Evolutionary conservation across 164 flowering plant genomes (phyloP).

Genomic region (Kalanchoe fedtschenkoi): DNA sequence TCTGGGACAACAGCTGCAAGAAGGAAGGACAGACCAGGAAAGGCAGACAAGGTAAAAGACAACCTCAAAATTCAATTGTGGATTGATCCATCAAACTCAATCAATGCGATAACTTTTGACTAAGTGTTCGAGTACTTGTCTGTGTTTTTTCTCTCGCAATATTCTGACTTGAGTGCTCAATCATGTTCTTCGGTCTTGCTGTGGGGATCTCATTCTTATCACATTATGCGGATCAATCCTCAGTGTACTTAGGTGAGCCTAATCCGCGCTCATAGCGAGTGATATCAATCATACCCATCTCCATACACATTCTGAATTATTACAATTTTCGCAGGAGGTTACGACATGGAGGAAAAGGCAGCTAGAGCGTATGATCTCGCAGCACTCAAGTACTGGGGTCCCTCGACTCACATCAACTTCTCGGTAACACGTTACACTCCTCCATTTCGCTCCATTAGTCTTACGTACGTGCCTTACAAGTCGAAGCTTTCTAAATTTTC

Average conservation of each 20-base stretch:
- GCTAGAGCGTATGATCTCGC: slow-evolving; percentile 92
- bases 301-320: neutral
- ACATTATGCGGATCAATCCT: slow-evolving; percentile 10
- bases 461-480: neutral
- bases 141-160: slow-evolving; percentile 8
- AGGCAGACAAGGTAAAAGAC: slow-evolving; percentile 94
- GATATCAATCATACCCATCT: neutral
- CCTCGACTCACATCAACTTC: slow-evolving; percentile 78
- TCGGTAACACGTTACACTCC: slow-evolving; percentile 27
- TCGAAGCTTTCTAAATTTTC: neutral
- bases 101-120: slow-evolving; percentile 10
- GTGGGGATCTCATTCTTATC: slow-evolving; percentile 17
- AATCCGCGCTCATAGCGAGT: neutral
- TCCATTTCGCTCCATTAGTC: neutral
- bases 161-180: slow-evolving; percentile 17
- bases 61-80: neutral
- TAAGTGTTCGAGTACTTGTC: slow-evolving; percentile 8
- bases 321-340: slow-evolving; percentile 50
- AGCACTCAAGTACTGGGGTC: slow-evolving; percentile 89
- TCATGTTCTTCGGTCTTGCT: slow-evolving; percentile 19
- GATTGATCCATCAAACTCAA: neutral
- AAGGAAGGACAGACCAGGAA: slow-evolving; percentile 92
- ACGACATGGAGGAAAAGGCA: slow-evolving; percentile 91
- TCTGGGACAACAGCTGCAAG: slow-evolving; percentile 95
- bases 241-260: slow-evolving; percentile 71